Percentiles rank a stretch among this genome's conserved stretches.
Evolutionary conservation across 352 stramenopile genomes (phyloP).

Genomic region (Pythium chondricola): DNA sequence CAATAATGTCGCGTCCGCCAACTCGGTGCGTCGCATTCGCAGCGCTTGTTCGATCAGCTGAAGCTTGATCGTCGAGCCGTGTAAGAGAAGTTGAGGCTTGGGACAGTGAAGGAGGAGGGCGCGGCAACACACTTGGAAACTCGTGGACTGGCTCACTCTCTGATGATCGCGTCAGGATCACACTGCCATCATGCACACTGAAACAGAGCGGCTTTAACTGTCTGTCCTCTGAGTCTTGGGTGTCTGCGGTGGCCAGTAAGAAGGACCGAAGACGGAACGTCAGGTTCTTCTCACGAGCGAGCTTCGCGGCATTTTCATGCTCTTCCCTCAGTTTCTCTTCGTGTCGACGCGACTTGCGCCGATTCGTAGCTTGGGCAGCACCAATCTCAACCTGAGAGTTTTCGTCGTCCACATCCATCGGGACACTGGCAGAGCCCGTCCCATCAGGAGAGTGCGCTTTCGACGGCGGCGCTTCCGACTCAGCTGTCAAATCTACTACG

Average conservation of each 20-base stretch:
- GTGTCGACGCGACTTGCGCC: conserved; percentile 59
- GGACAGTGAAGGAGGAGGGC: too few species aligned
- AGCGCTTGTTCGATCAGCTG: too few species aligned
- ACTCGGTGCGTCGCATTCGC: too few species aligned
- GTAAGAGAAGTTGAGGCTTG: too few species aligned
- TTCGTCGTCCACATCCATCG: conserved; percentile 14
- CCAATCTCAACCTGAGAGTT: conserved; percentile 9
- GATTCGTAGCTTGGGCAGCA: conserved; percentile 20
- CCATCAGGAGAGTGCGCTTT: too few species aligned
- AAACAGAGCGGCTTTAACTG: not conserved
- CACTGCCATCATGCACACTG: conserved; percentile 1
- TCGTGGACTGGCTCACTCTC: too few species aligned
- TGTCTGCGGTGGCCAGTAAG: conserved; percentile 12
- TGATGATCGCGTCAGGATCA: too few species aligned
- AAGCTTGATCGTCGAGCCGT: too few species aligned
- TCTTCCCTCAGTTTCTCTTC: conserved; percentile 64
- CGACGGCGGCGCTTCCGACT: not conserved
- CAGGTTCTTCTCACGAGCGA: conserved; percentile 53
- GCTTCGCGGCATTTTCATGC: conserved; percentile 54
- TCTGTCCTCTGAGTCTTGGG: too few species aligned
- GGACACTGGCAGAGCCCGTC: not conserved
- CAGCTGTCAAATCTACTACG: conserved; percentile 1
- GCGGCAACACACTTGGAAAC: too few species aligned
- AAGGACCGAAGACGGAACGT: conserved; percentile 44
- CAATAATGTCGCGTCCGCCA: too few species aligned